Percentiles rank a stretch among this genome's conserved stretches.
phyloP scores from a whole-genome alignment of 140 eudicot genomes.

The Senecio squalidus region DNA sequence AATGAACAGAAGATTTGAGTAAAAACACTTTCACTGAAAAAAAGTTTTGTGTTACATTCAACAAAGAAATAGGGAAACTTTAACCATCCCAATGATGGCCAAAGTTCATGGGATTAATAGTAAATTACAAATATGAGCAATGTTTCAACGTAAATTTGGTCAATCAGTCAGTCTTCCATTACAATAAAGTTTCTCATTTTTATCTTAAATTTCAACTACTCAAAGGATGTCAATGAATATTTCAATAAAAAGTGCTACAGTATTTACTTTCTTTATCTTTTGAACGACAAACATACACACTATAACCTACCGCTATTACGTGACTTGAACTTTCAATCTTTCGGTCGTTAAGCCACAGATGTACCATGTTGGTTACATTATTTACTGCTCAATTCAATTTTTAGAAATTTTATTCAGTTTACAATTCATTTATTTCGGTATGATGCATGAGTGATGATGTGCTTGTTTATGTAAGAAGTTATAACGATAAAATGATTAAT shows the following conservation, averaged over 20 bases:
- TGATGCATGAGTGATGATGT: conserved; percentile 20
- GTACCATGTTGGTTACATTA: too few species aligned
- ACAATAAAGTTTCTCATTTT: conserved; percentile 24
- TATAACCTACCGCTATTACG: too few species aligned
- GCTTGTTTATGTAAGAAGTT: conserved; percentile 1
- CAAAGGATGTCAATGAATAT: conserved; percentile 22
- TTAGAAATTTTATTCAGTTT: neutral
- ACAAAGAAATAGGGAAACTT: conserved; percentile 18
- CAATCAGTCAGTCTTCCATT: conserved; percentile 38
- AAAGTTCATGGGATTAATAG: conserved; percentile 21
- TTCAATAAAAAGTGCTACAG: conserved; percentile 21
- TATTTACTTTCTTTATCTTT: conserved; percentile 9
- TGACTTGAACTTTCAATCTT: too few species aligned
- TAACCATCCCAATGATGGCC: conserved; percentile 25
- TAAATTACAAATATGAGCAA: conserved; percentile 13
- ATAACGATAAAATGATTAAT: neutral
- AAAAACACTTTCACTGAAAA: conserved; percentile 6
- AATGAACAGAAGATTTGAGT: conserved; percentile 15
- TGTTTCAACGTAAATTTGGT: conserved; percentile 27
- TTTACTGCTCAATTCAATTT: neutral
- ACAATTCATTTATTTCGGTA: neutral
- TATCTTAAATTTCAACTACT: conserved; percentile 23
- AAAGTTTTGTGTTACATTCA: conserved; percentile 4
- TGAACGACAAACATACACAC: too few species aligned
- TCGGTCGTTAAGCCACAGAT: too few species aligned